Base-by-base conservation (phyloP, 768 basidiomycete species). In the Suillus subluteus region DNA sequence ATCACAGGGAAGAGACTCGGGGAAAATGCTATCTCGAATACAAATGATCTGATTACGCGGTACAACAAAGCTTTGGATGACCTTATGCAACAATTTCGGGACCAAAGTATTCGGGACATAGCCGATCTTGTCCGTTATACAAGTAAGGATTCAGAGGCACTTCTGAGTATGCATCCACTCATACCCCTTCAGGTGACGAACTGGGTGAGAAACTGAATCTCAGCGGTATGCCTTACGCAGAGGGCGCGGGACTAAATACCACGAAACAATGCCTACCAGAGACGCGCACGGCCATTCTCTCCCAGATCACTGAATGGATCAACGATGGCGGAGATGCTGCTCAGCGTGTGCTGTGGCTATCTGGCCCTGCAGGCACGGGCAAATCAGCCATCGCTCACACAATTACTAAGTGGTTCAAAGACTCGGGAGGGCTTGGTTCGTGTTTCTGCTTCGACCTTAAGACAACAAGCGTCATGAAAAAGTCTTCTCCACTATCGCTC, bases 401-500 rank as follows among this genome's bases (percentile, higher is more conserved):
- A 2, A 67, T 68, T 23, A 69, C 71, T 26, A 4, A 61, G 2
- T 58, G 43, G 35, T 68, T 65, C 32, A 21, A 67, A 15, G 44
- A 66, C 16, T 16, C 65, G 21, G 62, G 64, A 23, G 50, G 66
- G 23, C 67, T 74, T 4, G 73, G 72, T 44, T 68, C 73, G 26
- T 63, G 63, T 6, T 64, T 73, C 35, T 74, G 71, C 44, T 69
- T 73, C 40, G 55, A 65, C 30, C 40, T 2, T 44, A 30, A 62
- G 40, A 40, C 6, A 61, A 37, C 58, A 21, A 50, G 23, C 65
- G 64, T 37, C 61, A 63, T 50, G 41, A 30, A 64, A 32, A 67
- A 69, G 6, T 79, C 37, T 76, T 79, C 68, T 72, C 71, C 23
- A 80, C 78, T 38, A 72, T 79, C 5, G 77, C 70, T 26, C 64